Evolutionary conservation across 2,329 filamentous ascomycete species (phyloP).

Genomic region (Thelonectria blattea): DNA sequence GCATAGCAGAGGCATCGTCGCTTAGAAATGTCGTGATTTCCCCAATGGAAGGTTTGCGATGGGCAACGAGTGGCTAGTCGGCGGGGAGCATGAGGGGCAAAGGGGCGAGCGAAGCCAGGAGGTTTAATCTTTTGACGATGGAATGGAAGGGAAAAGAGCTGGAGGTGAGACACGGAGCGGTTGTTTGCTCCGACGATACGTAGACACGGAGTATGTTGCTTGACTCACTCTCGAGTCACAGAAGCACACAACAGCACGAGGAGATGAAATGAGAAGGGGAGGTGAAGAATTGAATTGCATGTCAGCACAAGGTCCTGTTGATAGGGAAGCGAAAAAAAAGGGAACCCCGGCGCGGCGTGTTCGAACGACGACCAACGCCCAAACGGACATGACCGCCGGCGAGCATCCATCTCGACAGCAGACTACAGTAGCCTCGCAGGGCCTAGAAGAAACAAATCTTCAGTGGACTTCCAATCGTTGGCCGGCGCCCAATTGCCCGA

Average conservation of each 20-base stretch:
- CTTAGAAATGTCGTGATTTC: slow-evolving; percentile 8
- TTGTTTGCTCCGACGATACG: no score
- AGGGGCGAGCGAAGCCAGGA: neutral
- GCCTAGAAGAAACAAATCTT: slow-evolving; percentile 10
- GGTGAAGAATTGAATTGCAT: slow-evolving; percentile 23
- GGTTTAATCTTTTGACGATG: neutral
- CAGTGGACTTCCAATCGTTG: neutral
- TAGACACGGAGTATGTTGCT: no score
- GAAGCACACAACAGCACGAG: no score
- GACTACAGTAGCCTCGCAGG: slow-evolving; percentile 17
- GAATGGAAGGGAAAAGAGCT: neutral
- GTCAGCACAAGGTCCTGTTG: slow-evolving; percentile 35
- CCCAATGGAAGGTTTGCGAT: slow-evolving; percentile 19
- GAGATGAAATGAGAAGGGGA: slow-evolving; percentile 12
- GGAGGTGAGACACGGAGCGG: neutral
- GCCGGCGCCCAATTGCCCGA: no score
- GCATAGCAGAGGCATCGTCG: slow-evolving; percentile 27
- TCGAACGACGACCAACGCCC: neutral
- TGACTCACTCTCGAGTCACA: no score
- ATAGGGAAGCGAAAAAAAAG: slow-evolving; percentile 25
- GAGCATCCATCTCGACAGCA: no score
- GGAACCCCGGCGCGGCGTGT: neutral
- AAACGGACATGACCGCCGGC: slow-evolving; percentile 22
- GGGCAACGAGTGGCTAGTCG: slow-evolving; percentile 23
- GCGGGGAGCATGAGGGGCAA: slow-evolving; percentile 31